phyloP scores from a whole-genome alignment of 371 early-diverging fungal species.

The Synchytrium microbalum region DNA sequence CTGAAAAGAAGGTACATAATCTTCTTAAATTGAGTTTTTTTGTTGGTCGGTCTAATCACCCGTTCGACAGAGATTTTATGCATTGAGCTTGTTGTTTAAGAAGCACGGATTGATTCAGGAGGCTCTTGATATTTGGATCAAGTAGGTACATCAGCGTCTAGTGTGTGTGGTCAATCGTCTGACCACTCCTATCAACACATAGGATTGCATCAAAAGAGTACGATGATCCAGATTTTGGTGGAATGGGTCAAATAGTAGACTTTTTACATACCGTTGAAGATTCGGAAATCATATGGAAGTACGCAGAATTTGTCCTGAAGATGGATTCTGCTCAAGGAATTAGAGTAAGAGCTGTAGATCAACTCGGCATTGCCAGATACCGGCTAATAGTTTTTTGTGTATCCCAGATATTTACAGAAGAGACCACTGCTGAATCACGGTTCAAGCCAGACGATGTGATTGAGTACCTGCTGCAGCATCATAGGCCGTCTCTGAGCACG shows the following conservation, averaged over 20 bases:
- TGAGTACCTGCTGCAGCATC: conserved; percentile 32
- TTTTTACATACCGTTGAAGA: conserved; percentile 34
- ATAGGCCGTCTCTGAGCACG: conserved; percentile 31
- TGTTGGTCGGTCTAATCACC: neutral
- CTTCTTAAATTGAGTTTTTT: neutral
- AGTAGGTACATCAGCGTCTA: conserved; percentile 31
- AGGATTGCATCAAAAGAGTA: conserved; percentile 49
- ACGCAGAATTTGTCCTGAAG: conserved; percentile 53
- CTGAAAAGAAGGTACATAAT: conserved; percentile 34
- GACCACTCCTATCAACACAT: neutral
- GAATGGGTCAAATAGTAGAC: conserved; percentile 40
- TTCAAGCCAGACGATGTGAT: conserved; percentile 52
- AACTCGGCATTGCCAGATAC: no score
- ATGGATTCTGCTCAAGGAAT: conserved; percentile 42
- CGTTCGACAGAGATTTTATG: conserved; percentile 45
- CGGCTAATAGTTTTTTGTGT: conserved; percentile 27
- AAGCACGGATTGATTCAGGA: conserved; percentile 41
- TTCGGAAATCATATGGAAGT: conserved; percentile 39
- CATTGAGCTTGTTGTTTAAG: conserved; percentile 55
- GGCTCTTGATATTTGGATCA: conserved; percentile 57
- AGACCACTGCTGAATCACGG: conserved; percentile 8
- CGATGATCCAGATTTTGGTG: conserved; percentile 47
- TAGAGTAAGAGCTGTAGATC: conserved; percentile 26
- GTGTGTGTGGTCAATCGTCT: neutral
- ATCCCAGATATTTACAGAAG: conserved; percentile 18